Evolutionary conservation across 495 filamentous ascomycete species (phyloP).

Genomic region (Aspergillus avenaceus): DNA sequence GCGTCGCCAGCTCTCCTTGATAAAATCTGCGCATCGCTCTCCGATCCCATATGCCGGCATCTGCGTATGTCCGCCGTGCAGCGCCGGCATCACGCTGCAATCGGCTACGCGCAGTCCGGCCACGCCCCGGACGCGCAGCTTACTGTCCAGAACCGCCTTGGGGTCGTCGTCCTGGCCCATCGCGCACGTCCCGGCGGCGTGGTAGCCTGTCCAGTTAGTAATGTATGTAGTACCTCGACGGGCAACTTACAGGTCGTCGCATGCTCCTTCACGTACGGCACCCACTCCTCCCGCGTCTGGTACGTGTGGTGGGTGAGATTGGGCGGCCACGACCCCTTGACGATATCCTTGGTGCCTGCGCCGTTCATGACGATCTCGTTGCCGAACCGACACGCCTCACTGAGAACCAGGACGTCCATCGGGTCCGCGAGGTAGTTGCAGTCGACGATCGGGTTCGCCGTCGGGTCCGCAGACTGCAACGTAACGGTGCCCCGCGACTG

Average conservation of each 20-base stretch:
- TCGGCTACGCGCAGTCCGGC: conserved; percentile 51
- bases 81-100: conserved; percentile 51
- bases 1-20: conserved; percentile 43
- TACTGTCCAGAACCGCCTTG: conserved; percentile 52
- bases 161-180: conserved; percentile 45
- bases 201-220: conserved; percentile 32
- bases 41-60: conserved; percentile 58
- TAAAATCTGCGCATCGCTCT: conserved; percentile 55
- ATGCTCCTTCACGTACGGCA: conserved; percentile 44
- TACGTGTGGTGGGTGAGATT: conserved; percentile 40
- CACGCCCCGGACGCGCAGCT: conserved; percentile 50
- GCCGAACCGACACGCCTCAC: conserved; percentile 45
- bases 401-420: conserved; percentile 44
- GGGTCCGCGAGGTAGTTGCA: conserved; percentile 47
- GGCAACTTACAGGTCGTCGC: conserved; percentile 46
- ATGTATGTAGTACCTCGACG: not conserved
- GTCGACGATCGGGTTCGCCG: conserved; percentile 43
- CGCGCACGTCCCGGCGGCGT: conserved; percentile 50
- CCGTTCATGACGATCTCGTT: conserved; percentile 54
- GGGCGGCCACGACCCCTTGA: conserved; percentile 51
- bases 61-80: conserved; percentile 54
- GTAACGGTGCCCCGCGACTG: conserved; percentile 40
- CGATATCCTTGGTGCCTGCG: conserved; percentile 49
- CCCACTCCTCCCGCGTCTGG: conserved; percentile 47
- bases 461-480: conserved; percentile 29